These are phyloP conservation scores for Pestalotiopsis sp. DNA, from an alignment of 2,329 filamentous ascomycete genomes.

Conservation along the genomic window DNA sequence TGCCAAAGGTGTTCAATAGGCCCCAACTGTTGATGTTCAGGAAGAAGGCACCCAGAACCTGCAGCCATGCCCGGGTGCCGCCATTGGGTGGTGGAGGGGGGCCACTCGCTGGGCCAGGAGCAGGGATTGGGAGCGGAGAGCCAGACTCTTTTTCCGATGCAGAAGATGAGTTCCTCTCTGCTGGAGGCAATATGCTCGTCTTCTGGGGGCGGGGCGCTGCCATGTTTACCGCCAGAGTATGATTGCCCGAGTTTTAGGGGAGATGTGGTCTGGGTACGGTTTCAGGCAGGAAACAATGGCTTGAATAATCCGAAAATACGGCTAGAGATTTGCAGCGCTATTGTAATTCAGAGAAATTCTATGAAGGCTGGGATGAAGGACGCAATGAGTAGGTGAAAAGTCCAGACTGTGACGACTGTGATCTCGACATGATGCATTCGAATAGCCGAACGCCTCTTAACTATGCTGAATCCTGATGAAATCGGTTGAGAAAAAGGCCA, in stretches of 20 bases:
- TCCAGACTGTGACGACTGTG: background rate
- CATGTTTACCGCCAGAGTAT: background rate
- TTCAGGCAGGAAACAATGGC: no score
- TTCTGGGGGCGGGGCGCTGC: background rate
- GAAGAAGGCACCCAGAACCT: background rate
- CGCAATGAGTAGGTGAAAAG: no score
- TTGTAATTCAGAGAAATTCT: no score
- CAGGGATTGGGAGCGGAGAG: no score
- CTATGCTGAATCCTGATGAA: background rate
- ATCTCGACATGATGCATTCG: background rate
- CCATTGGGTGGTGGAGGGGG: background rate
- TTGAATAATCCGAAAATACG: no score
- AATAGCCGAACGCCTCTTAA: background rate
- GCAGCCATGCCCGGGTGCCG: background rate
- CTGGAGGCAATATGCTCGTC: background rate
- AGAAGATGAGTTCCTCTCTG: background rate
- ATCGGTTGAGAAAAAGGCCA: background rate
- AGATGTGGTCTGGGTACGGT: no score
- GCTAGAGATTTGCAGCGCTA: background rate
- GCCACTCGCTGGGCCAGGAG: background rate
- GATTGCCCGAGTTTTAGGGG: background rate
- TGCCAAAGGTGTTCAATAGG: background rate
- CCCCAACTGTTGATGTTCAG: constrained; percentile 2
- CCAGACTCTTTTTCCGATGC: background rate
- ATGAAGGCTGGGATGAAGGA: no score